Conservation (phyloP, 2,329 filamentous ascomycete genomes). For the Monosporascus sp. region DNA sequence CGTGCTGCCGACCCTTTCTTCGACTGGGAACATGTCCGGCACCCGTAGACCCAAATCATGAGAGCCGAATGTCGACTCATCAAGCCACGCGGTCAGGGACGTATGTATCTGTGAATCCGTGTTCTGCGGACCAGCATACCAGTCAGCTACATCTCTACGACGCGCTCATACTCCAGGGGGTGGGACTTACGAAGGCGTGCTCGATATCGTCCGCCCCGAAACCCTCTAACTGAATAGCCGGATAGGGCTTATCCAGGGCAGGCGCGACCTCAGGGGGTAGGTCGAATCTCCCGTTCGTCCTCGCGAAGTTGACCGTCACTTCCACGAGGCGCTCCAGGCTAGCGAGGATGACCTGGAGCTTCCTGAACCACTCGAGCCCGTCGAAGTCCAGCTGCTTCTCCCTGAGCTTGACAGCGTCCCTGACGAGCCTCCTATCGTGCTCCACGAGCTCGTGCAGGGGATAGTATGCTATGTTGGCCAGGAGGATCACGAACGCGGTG, state of each 20-base stretch:
- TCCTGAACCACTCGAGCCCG: slow-evolving; percentile 10
- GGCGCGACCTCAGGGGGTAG: neutral
- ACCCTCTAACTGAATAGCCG: no score
- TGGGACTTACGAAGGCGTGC: neutral
- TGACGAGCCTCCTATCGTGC: slow-evolving; percentile 15
- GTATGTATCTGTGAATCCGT: neutral
- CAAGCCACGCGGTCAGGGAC: neutral
- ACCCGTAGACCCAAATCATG: neutral
- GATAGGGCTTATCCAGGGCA: no score
- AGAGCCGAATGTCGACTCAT: neutral
- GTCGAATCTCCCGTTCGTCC: neutral
- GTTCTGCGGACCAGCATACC: no score
- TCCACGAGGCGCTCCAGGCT: slow-evolving; percentile 10
- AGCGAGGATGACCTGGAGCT: slow-evolving; percentile 11
- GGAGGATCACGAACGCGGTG: slow-evolving; percentile 19
- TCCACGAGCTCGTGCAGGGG: slow-evolving; percentile 12
- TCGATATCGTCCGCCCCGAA: no score
- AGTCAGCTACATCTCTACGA: no score
- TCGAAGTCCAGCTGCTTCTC: slow-evolving; percentile 12
- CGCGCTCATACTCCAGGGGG: neutral
- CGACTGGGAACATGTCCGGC: neutral
- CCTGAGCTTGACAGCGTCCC: slow-evolving; percentile 10
- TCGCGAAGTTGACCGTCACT: neutral
- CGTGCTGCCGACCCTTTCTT: no score
- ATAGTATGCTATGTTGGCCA: slow-evolving; percentile 19